These are phyloP conservation scores for Sanghuangporus sanghuang DNA, from an alignment of 1,284 basidiomycete genomes.

Conservation along the genomic window DNA sequence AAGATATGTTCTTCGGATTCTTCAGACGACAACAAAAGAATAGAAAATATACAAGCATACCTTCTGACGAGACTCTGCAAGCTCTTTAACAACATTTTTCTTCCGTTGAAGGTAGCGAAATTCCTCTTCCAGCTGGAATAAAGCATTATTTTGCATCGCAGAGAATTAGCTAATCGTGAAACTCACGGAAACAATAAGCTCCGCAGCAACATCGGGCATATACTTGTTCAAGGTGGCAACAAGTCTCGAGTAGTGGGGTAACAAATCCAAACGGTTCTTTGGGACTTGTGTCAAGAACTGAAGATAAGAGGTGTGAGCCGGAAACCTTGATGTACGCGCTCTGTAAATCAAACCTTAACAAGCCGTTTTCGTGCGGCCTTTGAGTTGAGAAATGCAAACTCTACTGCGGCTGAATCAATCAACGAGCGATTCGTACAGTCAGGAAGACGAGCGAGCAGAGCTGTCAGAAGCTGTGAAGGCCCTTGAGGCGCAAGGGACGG, in stretches of 20 bases:
- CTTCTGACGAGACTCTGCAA: slow-evolving; percentile 82
- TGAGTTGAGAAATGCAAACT: slow-evolving; percentile 95
- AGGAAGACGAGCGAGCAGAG: slow-evolving; percentile 87
- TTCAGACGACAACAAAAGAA: slow-evolving; percentile 10
- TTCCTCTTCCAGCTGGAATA: slow-evolving; percentile 86
- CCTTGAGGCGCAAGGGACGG: slow-evolving; percentile 76
- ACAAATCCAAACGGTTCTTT: slow-evolving; percentile 84
- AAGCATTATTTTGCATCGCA: background rate
- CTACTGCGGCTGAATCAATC: slow-evolving; percentile 92
- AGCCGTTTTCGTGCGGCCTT: slow-evolving; percentile 91
- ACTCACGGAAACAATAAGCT: slow-evolving; percentile 75
- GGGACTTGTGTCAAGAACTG: slow-evolving; percentile 85
- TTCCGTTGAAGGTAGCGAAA: slow-evolving; percentile 96
- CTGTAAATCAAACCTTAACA: slow-evolving; percentile 54
- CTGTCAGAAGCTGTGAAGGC: slow-evolving; percentile 88
- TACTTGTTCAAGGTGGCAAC: slow-evolving; percentile 86
- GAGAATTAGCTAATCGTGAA: background rate
- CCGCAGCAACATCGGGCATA: slow-evolving; percentile 89
- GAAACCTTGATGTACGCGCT: background rate
- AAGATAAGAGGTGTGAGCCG: background rate
- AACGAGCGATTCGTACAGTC: slow-evolving; percentile 90
- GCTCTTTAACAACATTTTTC: slow-evolving; percentile 85
- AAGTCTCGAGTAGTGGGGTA: slow-evolving; percentile 91
- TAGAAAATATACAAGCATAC: slow-evolving; percentile 31
- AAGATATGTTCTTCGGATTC: slow-evolving; percentile 72